Evolutionary conservation across 2,329 filamentous ascomycete genomes (phyloP), one percentile per base, ranked within the genome.

Genomic region (Fusarium pseudonygamai): DNA sequence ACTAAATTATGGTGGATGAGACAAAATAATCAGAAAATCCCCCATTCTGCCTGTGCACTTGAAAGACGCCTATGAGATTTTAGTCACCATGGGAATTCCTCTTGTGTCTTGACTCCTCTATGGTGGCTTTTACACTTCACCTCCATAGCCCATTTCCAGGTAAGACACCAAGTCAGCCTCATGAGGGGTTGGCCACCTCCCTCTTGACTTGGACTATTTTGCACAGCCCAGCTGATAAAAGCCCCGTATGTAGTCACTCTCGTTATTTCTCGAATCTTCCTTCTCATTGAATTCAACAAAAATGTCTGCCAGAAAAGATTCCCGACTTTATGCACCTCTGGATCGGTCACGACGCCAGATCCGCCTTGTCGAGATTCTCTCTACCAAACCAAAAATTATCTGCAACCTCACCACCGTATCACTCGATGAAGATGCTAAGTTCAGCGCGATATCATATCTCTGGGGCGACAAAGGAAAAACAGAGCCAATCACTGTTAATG

Each of bases 371-470:
- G 63, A 67, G 37, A 32, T 67, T 1, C 9, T 50, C 9, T 50
- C 56, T 0, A 32, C 22, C 3, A 36, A 47, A 7, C 56, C 43
- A 1, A 24, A 2, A 14, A 40, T 46, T 20, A 7, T 34, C 16
- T 69, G 55, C 11, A n/a, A 28, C 1, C 58, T 68, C 1, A 47
- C 20, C 5, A 56, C 49, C 5, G 49, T 52, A 0, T 68, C 65
- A 0, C 47, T 67, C 7, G n/a, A 45, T 2, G 3, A 67, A 7
- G 32, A 24, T 9, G 14, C 32, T 3, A 4, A 22, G 3, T 68
- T 67, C 16, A 56, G 42, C 16, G 56, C 49, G 0, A 28, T 68
- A 37, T 67, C 66, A 0, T 68, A 68, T 9, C 42, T 67, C 7
- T 68, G 65, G 62, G 65, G 62, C 7, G 32, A 68, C 4, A 15